phyloP scores from a whole-genome alignment of 148 eudicot species.

The Camellia lanceoleosa region DNA sequence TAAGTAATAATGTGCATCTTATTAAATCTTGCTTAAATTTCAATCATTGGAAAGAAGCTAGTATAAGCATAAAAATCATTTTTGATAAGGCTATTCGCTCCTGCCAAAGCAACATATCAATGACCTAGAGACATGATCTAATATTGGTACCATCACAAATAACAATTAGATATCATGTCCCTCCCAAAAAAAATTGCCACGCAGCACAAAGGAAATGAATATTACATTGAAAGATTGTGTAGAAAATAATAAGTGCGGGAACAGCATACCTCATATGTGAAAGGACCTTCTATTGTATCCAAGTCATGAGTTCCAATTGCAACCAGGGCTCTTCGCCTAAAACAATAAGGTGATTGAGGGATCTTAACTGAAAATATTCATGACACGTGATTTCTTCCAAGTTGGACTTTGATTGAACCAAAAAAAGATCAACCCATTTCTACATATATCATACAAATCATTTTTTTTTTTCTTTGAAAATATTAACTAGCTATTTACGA shows the following conservation, averaged over 20 bases:
- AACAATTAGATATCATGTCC: neutral
- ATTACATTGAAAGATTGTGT: neutral
- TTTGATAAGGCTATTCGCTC: neutral
- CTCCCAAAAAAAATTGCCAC: neutral
- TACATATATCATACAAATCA: too few relatives aligned
- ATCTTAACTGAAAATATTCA: neutral
- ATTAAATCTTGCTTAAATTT: neutral
- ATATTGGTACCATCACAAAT: neutral
- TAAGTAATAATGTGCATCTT: slow-evolving; percentile 5
- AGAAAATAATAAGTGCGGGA: slow-evolving; percentile 1
- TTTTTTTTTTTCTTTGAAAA: too few relatives aligned
- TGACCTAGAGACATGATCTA: neutral
- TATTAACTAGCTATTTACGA: neutral
- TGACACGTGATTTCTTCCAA: neutral
- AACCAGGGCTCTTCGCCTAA: slow-evolving; percentile 92
- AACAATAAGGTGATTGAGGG: slow-evolving; percentile 17
- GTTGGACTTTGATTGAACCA: too few relatives aligned
- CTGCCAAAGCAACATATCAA: slow-evolving; percentile 2
- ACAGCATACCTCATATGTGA: slow-evolving; percentile 82
- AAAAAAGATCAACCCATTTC: too few relatives aligned
- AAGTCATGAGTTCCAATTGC: slow-evolving; percentile 99
- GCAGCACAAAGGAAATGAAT: too few relatives aligned
- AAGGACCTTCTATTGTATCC: slow-evolving; percentile 92
- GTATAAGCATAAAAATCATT: neutral
- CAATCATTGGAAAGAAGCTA: neutral